phyloP scores from a whole-genome alignment of 129 eudicot species.

The Kitagawia praeruptora region DNA sequence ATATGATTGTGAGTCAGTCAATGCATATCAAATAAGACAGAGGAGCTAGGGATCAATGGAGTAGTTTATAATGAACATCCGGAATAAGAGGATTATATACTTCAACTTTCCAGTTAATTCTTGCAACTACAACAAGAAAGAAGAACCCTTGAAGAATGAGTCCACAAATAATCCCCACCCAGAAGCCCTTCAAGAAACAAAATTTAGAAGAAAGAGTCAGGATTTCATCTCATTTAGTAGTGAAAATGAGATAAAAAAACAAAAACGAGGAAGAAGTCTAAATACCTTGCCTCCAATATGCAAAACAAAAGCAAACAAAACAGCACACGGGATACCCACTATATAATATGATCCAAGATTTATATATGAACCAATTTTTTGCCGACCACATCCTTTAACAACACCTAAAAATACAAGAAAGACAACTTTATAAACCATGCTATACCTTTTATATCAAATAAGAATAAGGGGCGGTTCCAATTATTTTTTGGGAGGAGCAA shows the following conservation, averaged over 20 bases:
- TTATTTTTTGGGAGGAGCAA: too few relatives aligned
- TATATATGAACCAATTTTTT: slow-evolving; percentile 66
- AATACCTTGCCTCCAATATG: slow-evolving; percentile 74
- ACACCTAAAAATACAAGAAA: slow-evolving; percentile 19
- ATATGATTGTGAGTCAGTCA: neutral
- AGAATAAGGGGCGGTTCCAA: too few relatives aligned
- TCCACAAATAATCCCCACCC: slow-evolving; percentile 71
- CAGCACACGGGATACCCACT: slow-evolving; percentile 70
- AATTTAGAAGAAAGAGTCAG: too few relatives aligned
- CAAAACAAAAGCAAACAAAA: slow-evolving; percentile 52
- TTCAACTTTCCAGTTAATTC: slow-evolving; percentile 52
- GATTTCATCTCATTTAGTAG: neutral
- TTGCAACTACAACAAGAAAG: slow-evolving; percentile 30
- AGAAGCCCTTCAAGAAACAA: slow-evolving; percentile 46
- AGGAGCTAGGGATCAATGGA: neutral
- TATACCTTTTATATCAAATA: too few relatives aligned
- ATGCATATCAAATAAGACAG: neutral
- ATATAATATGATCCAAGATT: slow-evolving; percentile 79
- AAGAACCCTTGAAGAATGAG: slow-evolving; percentile 45
- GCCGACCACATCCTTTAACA: slow-evolving; percentile 85
- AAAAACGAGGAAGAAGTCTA: neutral
- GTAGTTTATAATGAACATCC: neutral
- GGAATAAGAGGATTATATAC: slow-evolving; percentile 23
- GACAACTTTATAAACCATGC: neutral
- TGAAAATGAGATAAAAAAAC: neutral